Conservation (phyloP, 2,329 filamentous ascomycete genomes). For the Ilyonectria destructans region DNA sequence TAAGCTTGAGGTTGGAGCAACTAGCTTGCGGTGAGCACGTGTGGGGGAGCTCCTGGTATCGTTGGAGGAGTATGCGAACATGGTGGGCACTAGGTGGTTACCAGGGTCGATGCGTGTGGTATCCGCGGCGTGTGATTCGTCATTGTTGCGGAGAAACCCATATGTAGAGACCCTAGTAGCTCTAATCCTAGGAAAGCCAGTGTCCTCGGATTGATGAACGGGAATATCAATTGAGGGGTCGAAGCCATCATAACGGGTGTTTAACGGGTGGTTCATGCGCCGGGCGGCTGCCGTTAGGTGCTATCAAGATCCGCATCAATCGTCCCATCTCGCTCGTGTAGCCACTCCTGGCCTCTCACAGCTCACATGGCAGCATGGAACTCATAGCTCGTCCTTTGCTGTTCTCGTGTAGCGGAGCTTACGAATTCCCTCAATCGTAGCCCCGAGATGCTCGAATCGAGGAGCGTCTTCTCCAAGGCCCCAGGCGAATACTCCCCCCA, state of each 20-base stretch:
- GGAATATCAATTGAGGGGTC: constrained; percentile 18
- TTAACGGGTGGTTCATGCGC: not conserved
- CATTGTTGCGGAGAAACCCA: constrained; percentile 23
- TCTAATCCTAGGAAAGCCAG: constrained; percentile 12
- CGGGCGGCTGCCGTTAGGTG: not conserved
- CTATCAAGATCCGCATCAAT: constrained; percentile 5
- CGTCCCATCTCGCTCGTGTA: constrained; percentile 22
- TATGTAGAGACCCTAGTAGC: constrained; percentile 27
- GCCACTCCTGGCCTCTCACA: not conserved
- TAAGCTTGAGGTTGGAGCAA: constrained; percentile 27
- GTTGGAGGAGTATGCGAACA: constrained; percentile 41
- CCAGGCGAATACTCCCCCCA: constrained; percentile 85
- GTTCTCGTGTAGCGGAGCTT: constrained; percentile 32
- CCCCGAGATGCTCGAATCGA: constrained; percentile 59
- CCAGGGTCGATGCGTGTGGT: constrained; percentile 42
- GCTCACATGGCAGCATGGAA: constrained; percentile 16
- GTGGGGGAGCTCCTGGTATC: constrained; percentile 38
- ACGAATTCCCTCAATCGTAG: constrained; percentile 50
- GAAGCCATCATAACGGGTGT: constrained; percentile 14
- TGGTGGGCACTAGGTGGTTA: constrained; percentile 23
- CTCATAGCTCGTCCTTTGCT: constrained; percentile 52
- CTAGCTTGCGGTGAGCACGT: constrained; percentile 41
- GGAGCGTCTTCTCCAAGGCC: constrained; percentile 79
- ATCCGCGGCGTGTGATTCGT: constrained; percentile 44
- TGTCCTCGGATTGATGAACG: constrained; percentile 11